Percentiles rank a stretch among this genome's conserved stretches.
Evolutionary conservation across 805 yeast genomes (phyloP).

Genomic region (Zygosaccharomyces lentus): DNA sequence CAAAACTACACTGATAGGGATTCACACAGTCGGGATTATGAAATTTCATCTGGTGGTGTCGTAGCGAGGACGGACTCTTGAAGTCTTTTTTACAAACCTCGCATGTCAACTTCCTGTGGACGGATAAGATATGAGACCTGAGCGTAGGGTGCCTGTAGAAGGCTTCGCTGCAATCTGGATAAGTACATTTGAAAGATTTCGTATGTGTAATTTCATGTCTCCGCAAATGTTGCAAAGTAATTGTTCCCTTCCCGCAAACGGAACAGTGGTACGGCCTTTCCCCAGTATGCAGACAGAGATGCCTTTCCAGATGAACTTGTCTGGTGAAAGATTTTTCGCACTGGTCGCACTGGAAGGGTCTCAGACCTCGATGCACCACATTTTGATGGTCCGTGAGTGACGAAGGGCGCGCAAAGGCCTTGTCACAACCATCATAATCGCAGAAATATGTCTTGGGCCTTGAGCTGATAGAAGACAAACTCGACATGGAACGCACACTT

Average conservation of each 20-base stretch:
- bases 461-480: slow-evolving; percentile 27
- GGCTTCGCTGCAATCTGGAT: slow-evolving; percentile 58
- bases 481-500: slow-evolving; percentile 5
- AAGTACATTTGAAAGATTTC: slow-evolving; percentile 55
- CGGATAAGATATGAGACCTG: slow-evolving; percentile 61
- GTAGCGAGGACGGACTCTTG: slow-evolving; percentile 58
- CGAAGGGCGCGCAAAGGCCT: slow-evolving; percentile 77
- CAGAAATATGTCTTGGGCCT: slow-evolving; percentile 64
- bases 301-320: slow-evolving; percentile 77
- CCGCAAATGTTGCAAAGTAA: slow-evolving; percentile 71
- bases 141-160: slow-evolving; percentile 75
- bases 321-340: slow-evolving; percentile 69
- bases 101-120: slow-evolving; percentile 58
- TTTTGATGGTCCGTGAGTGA: slow-evolving; percentile 76
- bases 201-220: slow-evolving; percentile 83
- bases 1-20: slow-evolving; percentile 54
- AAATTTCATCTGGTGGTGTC: slow-evolving; percentile 58
- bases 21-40: slow-evolving; percentile 47
- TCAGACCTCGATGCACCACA: slow-evolving; percentile 62
- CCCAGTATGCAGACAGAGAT: slow-evolving; percentile 57
- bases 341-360: slow-evolving; percentile 66
- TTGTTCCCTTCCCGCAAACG: slow-evolving; percentile 77
- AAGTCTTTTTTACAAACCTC: slow-evolving; percentile 60
- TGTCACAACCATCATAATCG: slow-evolving; percentile 60
- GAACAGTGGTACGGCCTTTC: slow-evolving; percentile 71